Base-by-base conservation (phyloP, 441 rosid species). In the Gossypium davidsonii region DNA sequence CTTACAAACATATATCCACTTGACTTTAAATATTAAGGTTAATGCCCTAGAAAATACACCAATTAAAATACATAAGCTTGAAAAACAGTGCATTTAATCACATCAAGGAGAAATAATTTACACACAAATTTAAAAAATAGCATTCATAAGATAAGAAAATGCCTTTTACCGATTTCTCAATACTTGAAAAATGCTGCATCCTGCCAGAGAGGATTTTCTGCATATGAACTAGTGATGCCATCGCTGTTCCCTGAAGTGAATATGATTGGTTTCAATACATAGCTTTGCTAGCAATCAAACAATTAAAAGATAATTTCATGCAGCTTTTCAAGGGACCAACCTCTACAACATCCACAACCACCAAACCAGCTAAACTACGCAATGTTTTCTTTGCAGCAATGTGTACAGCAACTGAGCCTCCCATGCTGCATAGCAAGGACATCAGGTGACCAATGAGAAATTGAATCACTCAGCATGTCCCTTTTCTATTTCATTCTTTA, bases 351-450 rank as follows among this genome's bases (percentile, higher is more conserved):
- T 74, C n/a, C 83, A 76, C 91, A 70, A 95, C 92, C 72, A 95
- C 87, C 80, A 95, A 76, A 58, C 99, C 99, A 68, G 92, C 90
- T 89, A 95, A 85, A 80, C 79, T 88, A 72, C 76, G 82, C 46
- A 93, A 82, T 49, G 74, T 77, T 84, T 86, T 95, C 82, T 78
- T 89, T 15, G 97, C 97, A 74, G 99, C 95, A 77, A 95, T 88
- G 77, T 95, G 98, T 67, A 95, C 90, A 62, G 97, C 97, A n/a
- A 95, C 94, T 6, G 99, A 91, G 39, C 98, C 99, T 74, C 99
- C 99, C 98, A 95, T 91, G 84, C 99, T 95, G 84, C 63, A 76
- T 67, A 75, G 49, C 37, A 57, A 74, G 46, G 74, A 65, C 28
- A 74, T 39, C 23, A 51, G 37, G 55, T 26, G 31, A 64, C 48